Percentiles rank a stretch among this genome's conserved stretches.
Conservation (phyloP, 352 stramenopile species). For the Phytophthora vignae region DNA sequence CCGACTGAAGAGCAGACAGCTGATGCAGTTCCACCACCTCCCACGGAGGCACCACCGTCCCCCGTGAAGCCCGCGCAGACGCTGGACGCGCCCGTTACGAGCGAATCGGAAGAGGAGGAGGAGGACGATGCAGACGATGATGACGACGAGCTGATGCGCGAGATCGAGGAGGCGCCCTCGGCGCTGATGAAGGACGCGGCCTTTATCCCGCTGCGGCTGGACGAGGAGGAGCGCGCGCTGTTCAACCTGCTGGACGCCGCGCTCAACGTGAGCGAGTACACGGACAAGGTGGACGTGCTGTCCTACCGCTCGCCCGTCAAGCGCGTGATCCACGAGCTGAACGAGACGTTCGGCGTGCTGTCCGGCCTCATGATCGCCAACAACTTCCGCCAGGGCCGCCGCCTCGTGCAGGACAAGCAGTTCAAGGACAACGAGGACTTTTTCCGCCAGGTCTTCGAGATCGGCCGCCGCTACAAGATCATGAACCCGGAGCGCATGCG, state of each 20-base stretch:
- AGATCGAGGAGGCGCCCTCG: slow-evolving; percentile 38
- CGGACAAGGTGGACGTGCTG: slow-evolving; percentile 92
- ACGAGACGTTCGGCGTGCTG: slow-evolving; percentile 70
- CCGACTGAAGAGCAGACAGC: neutral
- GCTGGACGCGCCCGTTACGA: slow-evolving; percentile 28
- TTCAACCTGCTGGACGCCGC: slow-evolving; percentile 84
- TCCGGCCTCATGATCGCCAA: slow-evolving; percentile 68
- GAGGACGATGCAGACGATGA: slow-evolving; percentile 5
- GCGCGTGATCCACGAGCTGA: slow-evolving; percentile 76
- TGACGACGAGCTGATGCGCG: slow-evolving; percentile 45
- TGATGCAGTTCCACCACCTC: neutral
- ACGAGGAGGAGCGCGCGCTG: slow-evolving; percentile 69
- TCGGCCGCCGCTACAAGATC: slow-evolving; percentile 95
- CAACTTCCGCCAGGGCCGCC: slow-evolving; percentile 68
- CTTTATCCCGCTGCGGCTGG: slow-evolving; percentile 78
- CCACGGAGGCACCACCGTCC: slow-evolving; percentile 8
- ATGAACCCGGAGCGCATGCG: slow-evolving; percentile 94
- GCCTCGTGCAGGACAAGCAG: slow-evolving; percentile 64
- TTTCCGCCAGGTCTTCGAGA: slow-evolving; percentile 89
- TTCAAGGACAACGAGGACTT: slow-evolving; percentile 84
- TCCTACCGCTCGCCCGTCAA: slow-evolving; percentile 75
- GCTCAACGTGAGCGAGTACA: slow-evolving; percentile 93
- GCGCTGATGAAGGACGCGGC: slow-evolving; percentile 46
- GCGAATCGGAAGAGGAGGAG: slow-evolving; percentile 38
- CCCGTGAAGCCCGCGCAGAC: slow-evolving; percentile 11